Evolutionary conservation across 2,329 filamentous ascomycete genomes (phyloP).

Genomic region (Fusarium dimerum): DNA sequence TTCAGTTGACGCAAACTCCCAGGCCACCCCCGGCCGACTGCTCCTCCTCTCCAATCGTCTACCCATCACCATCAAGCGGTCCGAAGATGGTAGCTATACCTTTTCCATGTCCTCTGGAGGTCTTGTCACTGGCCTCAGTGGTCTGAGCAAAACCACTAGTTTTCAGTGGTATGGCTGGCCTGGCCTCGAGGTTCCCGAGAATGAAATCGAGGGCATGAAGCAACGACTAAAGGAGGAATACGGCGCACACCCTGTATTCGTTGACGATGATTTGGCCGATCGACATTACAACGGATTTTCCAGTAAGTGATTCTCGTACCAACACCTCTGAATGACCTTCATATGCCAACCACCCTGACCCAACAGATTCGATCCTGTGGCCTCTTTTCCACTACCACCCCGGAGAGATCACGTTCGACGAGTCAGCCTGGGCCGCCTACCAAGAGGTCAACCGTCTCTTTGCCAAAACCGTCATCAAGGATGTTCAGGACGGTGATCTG

Average conservation of each 20-base stretch:
- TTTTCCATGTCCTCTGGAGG: slow-evolving; percentile 98
- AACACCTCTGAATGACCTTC: background rate
- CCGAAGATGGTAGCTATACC: slow-evolving; percentile 86
- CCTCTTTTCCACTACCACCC: slow-evolving; percentile 98
- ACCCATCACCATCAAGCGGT: slow-evolving; percentile 94
- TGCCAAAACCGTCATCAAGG: slow-evolving; percentile 80
- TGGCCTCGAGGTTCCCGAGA: slow-evolving; percentile 85
- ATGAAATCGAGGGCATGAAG: slow-evolving; percentile 73
- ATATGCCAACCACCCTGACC: slow-evolving; percentile 10
- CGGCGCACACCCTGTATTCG: slow-evolving; percentile 86
- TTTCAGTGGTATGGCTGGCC: slow-evolving; percentile 99
- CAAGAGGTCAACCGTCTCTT: slow-evolving; percentile 91
- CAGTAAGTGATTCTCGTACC: slow-evolving; percentile 58
- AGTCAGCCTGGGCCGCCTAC: slow-evolving; percentile 91
- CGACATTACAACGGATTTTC: slow-evolving; percentile 98
- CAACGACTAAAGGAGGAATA: slow-evolving; percentile 83
- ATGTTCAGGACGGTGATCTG: slow-evolving; percentile 89
- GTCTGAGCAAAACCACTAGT: slow-evolving; percentile 85
- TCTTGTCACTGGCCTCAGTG: slow-evolving; percentile 89
- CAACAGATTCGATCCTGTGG: slow-evolving; percentile 90
- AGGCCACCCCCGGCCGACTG: slow-evolving; percentile 52
- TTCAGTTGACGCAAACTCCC: slow-evolving; percentile 35
- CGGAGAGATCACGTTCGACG: slow-evolving; percentile 96
- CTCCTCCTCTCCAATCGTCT: slow-evolving; percentile 92
- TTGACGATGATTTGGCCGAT: slow-evolving; percentile 91